Evolutionary conservation across 2,329 filamentous ascomycete species (phyloP).

Genomic region (Stemphylium vesicarium): DNA sequence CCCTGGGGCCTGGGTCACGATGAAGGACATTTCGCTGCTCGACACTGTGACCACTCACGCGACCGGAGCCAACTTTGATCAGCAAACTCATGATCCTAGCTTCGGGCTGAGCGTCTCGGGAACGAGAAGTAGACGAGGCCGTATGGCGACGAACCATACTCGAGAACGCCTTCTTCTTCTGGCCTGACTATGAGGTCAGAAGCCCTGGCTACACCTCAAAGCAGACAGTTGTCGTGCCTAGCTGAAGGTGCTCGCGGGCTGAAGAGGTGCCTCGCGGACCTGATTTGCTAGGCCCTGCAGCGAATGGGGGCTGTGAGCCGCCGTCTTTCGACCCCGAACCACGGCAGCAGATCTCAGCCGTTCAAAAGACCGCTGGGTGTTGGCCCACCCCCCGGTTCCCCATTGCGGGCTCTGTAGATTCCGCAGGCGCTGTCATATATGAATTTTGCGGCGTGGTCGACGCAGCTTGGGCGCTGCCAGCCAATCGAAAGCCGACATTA

Average conservation of each 20-base stretch:
- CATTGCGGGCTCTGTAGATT: slow-evolving; percentile 13
- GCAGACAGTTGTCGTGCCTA: slow-evolving; percentile 5
- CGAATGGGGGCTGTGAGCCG: slow-evolving; percentile 14
- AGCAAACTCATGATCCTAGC: slow-evolving; percentile 24
- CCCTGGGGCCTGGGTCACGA: not conserved
- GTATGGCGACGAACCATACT: slow-evolving; percentile 5
- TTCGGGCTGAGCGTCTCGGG: slow-evolving; percentile 12
- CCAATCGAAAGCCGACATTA: slow-evolving; percentile 22
- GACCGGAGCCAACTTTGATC: slow-evolving; percentile 8
- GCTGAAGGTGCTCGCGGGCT: slow-evolving; percentile 12
- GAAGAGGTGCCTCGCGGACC: slow-evolving; percentile 4
- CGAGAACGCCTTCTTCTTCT: slow-evolving; percentile 12
- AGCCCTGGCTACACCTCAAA: not conserved
- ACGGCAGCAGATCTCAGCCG: slow-evolving; percentile 12
- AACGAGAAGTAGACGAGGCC: slow-evolving; percentile 9
- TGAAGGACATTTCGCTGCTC: not conserved
- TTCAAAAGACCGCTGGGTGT: slow-evolving; percentile 10
- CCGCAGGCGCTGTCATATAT: slow-evolving; percentile 25
- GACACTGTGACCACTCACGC: slow-evolving; percentile 8
- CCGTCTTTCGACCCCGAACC: slow-evolving; percentile 2
- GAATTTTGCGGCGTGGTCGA: slow-evolving; percentile 23
- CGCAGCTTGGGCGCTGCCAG: slow-evolving; percentile 11
- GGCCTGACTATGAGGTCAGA: slow-evolving; percentile 1
- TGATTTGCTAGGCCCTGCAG: slow-evolving; percentile 15
- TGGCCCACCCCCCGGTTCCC: slow-evolving; percentile 11